Conservation (phyloP, 2,329 filamentous ascomycete species). For the Fusarium camptoceras region DNA sequence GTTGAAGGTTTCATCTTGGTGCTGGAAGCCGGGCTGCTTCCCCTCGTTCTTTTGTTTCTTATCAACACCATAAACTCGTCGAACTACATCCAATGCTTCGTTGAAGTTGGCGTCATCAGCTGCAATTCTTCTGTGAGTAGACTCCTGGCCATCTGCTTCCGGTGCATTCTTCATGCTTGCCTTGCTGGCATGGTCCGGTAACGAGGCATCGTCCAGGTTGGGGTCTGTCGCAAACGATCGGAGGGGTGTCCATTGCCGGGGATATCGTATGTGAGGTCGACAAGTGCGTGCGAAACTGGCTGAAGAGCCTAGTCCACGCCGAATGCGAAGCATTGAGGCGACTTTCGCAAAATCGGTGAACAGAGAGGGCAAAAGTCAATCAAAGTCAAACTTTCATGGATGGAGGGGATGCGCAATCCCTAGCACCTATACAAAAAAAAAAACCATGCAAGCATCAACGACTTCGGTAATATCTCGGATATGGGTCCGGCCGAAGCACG, state of each 20-base stretch:
- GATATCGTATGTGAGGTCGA: constrained; percentile 11
- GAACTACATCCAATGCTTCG: constrained; percentile 40
- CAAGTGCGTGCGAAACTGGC: constrained; percentile 20
- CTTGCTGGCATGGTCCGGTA: background rate
- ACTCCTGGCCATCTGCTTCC: background rate
- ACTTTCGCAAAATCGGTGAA: constrained; percentile 13
- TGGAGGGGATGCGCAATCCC: background rate
- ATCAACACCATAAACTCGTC: constrained; percentile 42
- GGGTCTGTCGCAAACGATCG: constrained; percentile 34
- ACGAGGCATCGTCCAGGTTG: constrained; percentile 3
- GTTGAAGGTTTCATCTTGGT: background rate
- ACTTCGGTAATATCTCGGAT: constrained; percentile 35
- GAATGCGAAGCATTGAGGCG: constrained; percentile 48
- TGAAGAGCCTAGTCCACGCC: constrained; percentile 34
- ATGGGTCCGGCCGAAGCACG: constrained; percentile 5
- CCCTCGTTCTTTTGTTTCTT: constrained; percentile 13
- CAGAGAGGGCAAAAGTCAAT: constrained; percentile 9
- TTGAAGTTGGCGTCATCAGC: constrained; percentile 29
- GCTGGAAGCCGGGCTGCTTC: background rate
- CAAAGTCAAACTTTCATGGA: background rate
- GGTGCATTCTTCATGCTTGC: background rate
- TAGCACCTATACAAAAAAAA: constrained; percentile 7
- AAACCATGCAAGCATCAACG: constrained; percentile 29
- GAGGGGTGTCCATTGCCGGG: constrained; percentile 15
- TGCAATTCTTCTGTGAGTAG: background rate